Evolutionary conservation across 148 eudicot species (phyloP).

Genomic region (Camellia granthamiana): DNA sequence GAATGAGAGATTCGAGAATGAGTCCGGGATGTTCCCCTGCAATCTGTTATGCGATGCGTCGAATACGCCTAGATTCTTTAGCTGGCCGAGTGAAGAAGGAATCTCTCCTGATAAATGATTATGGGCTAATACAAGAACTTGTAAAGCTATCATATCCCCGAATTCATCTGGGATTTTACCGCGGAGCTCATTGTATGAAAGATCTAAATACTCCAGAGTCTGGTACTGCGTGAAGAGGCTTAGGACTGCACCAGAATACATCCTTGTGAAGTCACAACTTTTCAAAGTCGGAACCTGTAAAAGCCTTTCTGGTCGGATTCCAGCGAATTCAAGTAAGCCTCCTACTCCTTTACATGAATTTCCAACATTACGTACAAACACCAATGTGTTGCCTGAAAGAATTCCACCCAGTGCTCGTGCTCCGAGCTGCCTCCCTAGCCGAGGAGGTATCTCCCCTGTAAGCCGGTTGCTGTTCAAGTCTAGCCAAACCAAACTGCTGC

Average conservation of each 20-base stretch:
- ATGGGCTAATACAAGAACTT: slow-evolving; percentile 81
- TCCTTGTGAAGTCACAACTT: slow-evolving; percentile 79
- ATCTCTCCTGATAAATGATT: slow-evolving; percentile 86
- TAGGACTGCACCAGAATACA: slow-evolving; percentile 86
- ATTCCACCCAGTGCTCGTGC: slow-evolving; percentile 69
- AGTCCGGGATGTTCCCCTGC: slow-evolving; percentile 87
- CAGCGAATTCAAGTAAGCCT: slow-evolving; percentile 85
- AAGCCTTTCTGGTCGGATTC: slow-evolving; percentile 84
- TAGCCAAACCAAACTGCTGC: slow-evolving; percentile 90
- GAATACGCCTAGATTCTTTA: slow-evolving; percentile 87
- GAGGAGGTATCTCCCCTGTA: slow-evolving; percentile 80
- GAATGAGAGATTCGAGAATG: slow-evolving; percentile 81
- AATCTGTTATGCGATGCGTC: slow-evolving; percentile 87
- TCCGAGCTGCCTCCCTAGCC: slow-evolving; percentile 83
- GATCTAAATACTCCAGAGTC: slow-evolving; percentile 90
- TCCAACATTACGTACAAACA: slow-evolving; percentile 91
- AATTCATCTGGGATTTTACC: slow-evolving; percentile 87
- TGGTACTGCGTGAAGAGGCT: slow-evolving; percentile 85
- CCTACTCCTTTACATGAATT: slow-evolving; percentile 94
- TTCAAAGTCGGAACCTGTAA: slow-evolving; percentile 66
- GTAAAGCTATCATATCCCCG: slow-evolving; percentile 90
- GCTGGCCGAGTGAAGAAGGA: slow-evolving; percentile 73
- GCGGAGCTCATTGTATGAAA: slow-evolving; percentile 79
- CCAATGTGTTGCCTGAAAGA: slow-evolving; percentile 76
- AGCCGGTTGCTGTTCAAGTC: slow-evolving; percentile 80